Conservation (phyloP, 2,329 filamentous ascomycete species). For the Fusarium annulatum region DNA sequence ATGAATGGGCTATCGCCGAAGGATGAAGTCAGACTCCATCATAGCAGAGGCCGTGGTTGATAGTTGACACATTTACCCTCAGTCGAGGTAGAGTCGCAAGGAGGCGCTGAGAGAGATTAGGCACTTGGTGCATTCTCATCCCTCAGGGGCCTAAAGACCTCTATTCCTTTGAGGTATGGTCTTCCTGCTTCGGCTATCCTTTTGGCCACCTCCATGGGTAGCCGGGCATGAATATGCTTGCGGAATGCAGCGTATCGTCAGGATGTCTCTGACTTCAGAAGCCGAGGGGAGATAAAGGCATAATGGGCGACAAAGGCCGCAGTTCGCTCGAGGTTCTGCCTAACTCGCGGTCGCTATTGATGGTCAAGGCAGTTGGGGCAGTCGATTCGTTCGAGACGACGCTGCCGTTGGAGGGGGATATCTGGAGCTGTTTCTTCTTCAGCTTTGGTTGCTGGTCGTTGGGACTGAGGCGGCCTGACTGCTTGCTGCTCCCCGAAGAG, state of each 20-base stretch:
- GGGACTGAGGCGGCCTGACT: conserved; percentile 48
- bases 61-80: background rate
- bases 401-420: conserved; percentile 57
- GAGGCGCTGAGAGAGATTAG: background rate
- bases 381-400: conserved; percentile 57
- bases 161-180: background rate
- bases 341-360: conserved; percentile 53
- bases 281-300: conserved; percentile 72
- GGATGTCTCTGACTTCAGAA: conserved; percentile 53
- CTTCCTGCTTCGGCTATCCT: background rate
- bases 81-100: background rate
- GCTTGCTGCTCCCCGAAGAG: conserved; percentile 74
- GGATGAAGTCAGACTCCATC: conserved; percentile 27
- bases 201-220: background rate
- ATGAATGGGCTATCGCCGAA: conserved; percentile 43
- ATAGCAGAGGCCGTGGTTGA: background rate
- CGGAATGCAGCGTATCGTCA: conserved; percentile 10
- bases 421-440: conserved; percentile 58
- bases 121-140: background rate
- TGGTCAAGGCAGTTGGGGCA: conserved; percentile 59
- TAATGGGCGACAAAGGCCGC: conserved; percentile 72
- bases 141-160: background rate
- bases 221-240: conserved; percentile 9
- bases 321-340: conserved; percentile 55
- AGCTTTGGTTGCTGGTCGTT: conserved; percentile 41